Evolutionary conservation across 192 early-diverging fungal species (phyloP), one percentile per base, ranked within the genome.

Genomic region (Fimicolochytrium jonesii): DNA sequence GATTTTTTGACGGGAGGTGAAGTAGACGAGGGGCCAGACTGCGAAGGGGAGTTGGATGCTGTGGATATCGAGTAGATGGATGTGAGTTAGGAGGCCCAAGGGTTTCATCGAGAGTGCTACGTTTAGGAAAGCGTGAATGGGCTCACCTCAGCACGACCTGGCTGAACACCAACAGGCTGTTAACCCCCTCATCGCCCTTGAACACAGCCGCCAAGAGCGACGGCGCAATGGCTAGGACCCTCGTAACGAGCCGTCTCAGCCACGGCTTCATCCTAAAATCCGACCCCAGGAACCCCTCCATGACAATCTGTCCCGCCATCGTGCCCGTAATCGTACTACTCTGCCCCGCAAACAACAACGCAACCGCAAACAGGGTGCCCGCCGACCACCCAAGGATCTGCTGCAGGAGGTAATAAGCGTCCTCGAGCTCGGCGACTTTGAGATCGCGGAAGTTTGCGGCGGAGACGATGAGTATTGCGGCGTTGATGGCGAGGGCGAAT

Each of bases 251-350:
- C 31, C 88, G 66, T 25, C 89, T 79, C 1, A 86, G 48, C 86
- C 87, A 89, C 1, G 91, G 85, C 18, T 49, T n/a, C 9, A 77
- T 31, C 39, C 45, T 45, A 2, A 47, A 72, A 25, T 18, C 84
- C 3, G 86, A 70, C 30, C 36, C 77, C 69, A 91, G 67, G 62
- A 91, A 92, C 2, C 89, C 89, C 29, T 83, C 80, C 87, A 91
- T 92, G 28, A 90, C 78, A 44, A 91, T 86, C 68, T 91, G 89
- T 18, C 90, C 91, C 6, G 90, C 90, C 65, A 92, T 67, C n/a
- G 91, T 92, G 0, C 87, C 91, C 1, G 91, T 92, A 28, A 92
- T 74, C 7, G 90, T 89, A 6, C 84, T 85, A 15, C 73, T 79
- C 67, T 92, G 89, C 20, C 91, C 91, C 13, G 89, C 76, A 64